Base-by-base conservation (phyloP, 2,329 filamentous ascomycete genomes). In the Tetracladium maxilliforme region DNA sequence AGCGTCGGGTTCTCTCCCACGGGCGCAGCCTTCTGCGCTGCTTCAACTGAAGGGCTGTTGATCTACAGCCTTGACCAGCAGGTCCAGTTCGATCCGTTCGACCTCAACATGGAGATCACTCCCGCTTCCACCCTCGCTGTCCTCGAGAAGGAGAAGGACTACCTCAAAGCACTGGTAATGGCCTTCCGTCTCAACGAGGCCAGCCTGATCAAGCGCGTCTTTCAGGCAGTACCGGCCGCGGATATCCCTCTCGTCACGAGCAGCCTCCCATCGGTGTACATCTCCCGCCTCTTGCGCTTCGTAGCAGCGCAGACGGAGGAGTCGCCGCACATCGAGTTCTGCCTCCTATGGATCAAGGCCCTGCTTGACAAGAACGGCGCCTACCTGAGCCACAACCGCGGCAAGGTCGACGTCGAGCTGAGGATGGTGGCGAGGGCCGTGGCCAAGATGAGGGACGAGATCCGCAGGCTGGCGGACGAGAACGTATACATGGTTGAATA, bases 131-230 rank as follows among this genome's bases (percentile, higher is more conserved):
- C 84, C 0, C 62, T 95, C 1, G 54, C 65, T 4, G 67, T 76
- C 7, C 56, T 79, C 16, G 62, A 76, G 29, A 56, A 51, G 21
- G 72, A 84, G 28, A 68, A 67, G 33, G 81, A 93, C 44, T 92
- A 81, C 49, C 67, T 95, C 34, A 92, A 90, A 52, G 87, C 90
- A 2, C 59, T 98, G 6, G 74, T 94, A 34, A 98, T 98, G 90
- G 79, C 86, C 2, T 98, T 98, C 63, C 78, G 92, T 6, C 72
- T 98, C 30, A 94, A 93, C 52, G 82, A 92, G 48, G 64, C 72
- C 5, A 70, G 73, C 13, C 62, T 98, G 23, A 71, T 94, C 33
- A 78, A 79, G 39, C 72, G 73, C 27, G 81, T 94, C 11, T 95
- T 93, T 54, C 77, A 92, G 51, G 67, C 70, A 3, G 76, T 87